phyloP scores from a whole-genome alignment of 192 early-diverging fungal species.

The Paraglomus brasilianum region DNA sequence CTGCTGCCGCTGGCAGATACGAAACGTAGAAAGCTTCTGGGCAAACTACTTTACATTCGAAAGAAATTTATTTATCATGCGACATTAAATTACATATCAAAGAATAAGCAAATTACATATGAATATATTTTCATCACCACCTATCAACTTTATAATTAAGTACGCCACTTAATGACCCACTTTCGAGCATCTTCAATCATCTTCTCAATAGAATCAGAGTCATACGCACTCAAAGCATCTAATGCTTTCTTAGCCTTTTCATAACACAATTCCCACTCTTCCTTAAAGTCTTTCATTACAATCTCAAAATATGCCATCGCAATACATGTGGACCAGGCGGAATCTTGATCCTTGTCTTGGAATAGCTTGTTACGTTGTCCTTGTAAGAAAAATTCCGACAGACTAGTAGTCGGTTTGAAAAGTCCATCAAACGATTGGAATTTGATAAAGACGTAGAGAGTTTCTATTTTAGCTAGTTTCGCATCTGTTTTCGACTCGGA shows the following conservation, averaged over 20 bases:
- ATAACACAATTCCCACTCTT: constrained; percentile 19
- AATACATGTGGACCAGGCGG: not conserved
- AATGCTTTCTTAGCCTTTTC: constrained; percentile 26
- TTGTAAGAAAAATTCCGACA: constrained; percentile 16
- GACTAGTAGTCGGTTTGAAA: not conserved
- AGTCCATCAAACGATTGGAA: constrained; percentile 31
- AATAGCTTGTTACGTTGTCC: not conserved
- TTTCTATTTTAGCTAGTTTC: not conserved
- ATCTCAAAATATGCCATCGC: constrained; percentile 9
- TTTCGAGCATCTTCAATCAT: too few species aligned
- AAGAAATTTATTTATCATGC: too few species aligned
- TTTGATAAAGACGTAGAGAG: not conserved
- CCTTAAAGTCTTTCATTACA: constrained; percentile 7
- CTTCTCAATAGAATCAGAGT: too few species aligned
- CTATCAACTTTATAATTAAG: too few species aligned
- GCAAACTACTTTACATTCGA: too few species aligned
- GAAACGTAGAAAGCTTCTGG: too few species aligned
- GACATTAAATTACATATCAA: too few species aligned
- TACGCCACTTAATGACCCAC: too few species aligned
- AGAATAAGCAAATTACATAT: too few species aligned
- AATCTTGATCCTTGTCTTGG: not conserved
- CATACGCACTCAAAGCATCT: not conserved
- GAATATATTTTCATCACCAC: too few species aligned
- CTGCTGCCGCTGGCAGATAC: too few species aligned
- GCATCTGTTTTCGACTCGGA: not conserved